Conservation (phyloP, 371 early-diverging fungal genomes). For the Circinella minor region DNA sequence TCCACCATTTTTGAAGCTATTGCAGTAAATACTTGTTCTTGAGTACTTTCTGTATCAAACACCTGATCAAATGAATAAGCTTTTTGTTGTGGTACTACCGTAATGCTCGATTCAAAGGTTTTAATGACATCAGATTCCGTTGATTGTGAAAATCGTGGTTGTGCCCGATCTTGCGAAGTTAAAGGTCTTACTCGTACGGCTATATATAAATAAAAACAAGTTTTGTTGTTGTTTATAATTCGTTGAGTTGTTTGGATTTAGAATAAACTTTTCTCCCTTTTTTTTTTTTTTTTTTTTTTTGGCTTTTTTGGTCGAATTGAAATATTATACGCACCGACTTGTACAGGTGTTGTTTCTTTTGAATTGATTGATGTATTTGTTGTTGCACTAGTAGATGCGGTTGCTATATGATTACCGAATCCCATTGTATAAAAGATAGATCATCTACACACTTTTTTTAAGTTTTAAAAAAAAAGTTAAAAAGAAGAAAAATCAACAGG, state of each 20-base stretch:
- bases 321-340: conserved; percentile 34
- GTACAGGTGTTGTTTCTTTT: conserved; percentile 32
- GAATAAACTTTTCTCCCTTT: not conserved
- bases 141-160: conserved; percentile 48
- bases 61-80: conserved; percentile 28
- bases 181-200: conserved; percentile 66
- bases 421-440: conserved; percentile 12
- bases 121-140: conserved; percentile 49
- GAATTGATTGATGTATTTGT: conserved; percentile 6
- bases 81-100: conserved; percentile 55
- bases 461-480: not conserved
- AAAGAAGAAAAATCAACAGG: conserved; percentile 1
- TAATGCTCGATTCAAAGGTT: conserved; percentile 41
- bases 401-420: conserved; percentile 17
- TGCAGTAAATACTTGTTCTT: conserved; percentile 75
- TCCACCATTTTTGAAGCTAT: conserved; percentile 76
- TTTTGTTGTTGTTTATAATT: not conserved
- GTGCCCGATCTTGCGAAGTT: conserved; percentile 49
- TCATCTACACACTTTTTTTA: not conserved
- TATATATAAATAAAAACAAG: conserved; percentile 14
- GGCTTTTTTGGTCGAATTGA: not conserved
- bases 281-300: not conserved
- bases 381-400: conserved; percentile 6
- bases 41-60: conserved; percentile 44
- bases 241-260: not conserved